Conservation (phyloP, 1,284 basidiomycete species). For the Uromyces viciae-fabae region DNA sequence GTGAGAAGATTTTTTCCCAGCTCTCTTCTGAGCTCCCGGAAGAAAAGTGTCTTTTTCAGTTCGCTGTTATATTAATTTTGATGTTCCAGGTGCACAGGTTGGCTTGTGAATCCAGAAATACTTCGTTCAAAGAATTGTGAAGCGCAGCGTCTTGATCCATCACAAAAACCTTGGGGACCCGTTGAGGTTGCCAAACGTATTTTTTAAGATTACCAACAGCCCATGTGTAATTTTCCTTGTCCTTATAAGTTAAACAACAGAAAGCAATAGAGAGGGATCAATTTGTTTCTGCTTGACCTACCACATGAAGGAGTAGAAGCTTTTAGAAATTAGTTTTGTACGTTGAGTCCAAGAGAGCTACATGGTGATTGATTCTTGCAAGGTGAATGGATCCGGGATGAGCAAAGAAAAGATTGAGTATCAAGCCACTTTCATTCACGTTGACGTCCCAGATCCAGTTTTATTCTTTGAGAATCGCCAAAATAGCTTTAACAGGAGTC, state of each 20-base stretch:
- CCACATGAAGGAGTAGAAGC: not conserved
- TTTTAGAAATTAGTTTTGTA: not conserved
- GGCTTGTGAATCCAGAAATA: not conserved
- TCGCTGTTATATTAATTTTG: not conserved
- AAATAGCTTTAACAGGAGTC: not conserved
- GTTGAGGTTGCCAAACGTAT: not conserved
- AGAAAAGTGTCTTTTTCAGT: not conserved
- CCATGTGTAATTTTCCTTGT: not conserved
- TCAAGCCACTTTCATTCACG: not conserved
- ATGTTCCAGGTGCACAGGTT: not conserved
- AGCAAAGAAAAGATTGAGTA: not conserved
- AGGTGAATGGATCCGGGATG: constrained; percentile 1
- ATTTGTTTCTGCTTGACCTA: not conserved
- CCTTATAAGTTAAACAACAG: not conserved
- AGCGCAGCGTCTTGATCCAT: not conserved
- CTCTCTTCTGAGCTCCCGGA: too few relatives aligned
- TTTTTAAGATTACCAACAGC: not conserved
- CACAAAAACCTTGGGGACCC: not conserved
- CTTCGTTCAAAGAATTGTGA: not conserved
- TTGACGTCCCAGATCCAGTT: not conserved
- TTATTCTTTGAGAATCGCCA: not conserved
- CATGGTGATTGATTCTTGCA: not conserved
- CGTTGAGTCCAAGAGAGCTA: not conserved
- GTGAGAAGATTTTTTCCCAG: too few relatives aligned
- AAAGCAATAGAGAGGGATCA: not conserved